Evolutionary conservation across 169 alveolate genomes (phyloP).

Genomic region (Eimeria tenella): DNA sequence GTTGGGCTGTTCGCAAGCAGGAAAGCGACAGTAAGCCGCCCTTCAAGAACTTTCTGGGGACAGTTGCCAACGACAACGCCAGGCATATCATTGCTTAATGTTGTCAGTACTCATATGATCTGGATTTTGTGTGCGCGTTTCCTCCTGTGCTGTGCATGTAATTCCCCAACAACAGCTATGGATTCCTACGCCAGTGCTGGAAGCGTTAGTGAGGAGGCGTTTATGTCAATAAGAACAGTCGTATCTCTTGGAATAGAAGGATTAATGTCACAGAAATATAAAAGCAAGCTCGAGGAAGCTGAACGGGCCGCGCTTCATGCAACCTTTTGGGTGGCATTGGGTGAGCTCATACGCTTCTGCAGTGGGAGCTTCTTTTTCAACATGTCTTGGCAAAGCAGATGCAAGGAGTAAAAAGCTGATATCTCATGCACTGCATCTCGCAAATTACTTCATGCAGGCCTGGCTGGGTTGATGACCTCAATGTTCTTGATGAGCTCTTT

Average conservation of each 20-base stretch:
- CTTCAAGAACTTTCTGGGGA: background rate
- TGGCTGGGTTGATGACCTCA: slow-evolving; percentile 64
- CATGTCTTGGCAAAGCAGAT: background rate
- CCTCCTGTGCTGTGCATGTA: background rate
- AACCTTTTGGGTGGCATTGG: slow-evolving; percentile 24
- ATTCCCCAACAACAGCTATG: background rate
- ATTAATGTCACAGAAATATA: background rate
- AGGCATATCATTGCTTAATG: background rate
- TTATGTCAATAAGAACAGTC: slow-evolving; percentile 72
- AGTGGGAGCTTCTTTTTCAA: background rate
- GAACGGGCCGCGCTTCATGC: slow-evolving; percentile 60
- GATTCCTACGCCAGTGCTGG: slow-evolving; percentile 76
- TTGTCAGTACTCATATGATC: background rate
- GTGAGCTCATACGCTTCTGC: background rate
- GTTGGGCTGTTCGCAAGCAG: slow-evolving; percentile 46
- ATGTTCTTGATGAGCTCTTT: slow-evolving; percentile 81
- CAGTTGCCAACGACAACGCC: background rate
- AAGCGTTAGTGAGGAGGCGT: slow-evolving; percentile 76
- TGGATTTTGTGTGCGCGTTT: background rate
- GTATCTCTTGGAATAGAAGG: slow-evolving; percentile 73
- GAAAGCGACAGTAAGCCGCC: slow-evolving; percentile 2
- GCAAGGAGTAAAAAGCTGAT: background rate
- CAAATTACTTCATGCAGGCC: background rate
- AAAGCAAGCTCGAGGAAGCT: slow-evolving; percentile 28
- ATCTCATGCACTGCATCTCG: background rate